Percentiles rank a stretch among this genome's conserved stretches.
These are phyloP conservation scores for Zygoascus flipseniorum DNA, from an alignment of 805 yeast species.

Conservation along the genomic window DNA sequence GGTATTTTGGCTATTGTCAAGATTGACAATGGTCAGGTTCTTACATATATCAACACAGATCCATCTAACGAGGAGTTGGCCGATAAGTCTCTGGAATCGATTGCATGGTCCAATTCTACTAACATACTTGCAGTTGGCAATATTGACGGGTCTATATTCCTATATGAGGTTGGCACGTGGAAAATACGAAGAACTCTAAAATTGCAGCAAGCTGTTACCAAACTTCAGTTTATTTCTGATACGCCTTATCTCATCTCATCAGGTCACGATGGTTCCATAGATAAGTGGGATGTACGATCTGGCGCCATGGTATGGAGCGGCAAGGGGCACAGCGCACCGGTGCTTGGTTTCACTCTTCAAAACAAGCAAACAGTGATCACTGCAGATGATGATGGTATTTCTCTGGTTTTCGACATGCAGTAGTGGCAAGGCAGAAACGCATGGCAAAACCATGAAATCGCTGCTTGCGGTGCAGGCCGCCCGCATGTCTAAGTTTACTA, in stretches of 20 bases:
- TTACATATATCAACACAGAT: slow-evolving; percentile 54
- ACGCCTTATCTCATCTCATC: slow-evolving; percentile 47
- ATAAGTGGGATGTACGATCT: slow-evolving; percentile 83
- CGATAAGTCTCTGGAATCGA: slow-evolving; percentile 62
- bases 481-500: too few relatives aligned
- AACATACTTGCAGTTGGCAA: slow-evolving; percentile 77
- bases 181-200: slow-evolving; percentile 63
- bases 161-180: slow-evolving; percentile 84
- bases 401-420: slow-evolving; percentile 51
- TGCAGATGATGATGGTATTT: slow-evolving; percentile 96
- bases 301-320: slow-evolving; percentile 72
- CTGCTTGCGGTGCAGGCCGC: too few relatives aligned
- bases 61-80: slow-evolving; percentile 36
- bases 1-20: slow-evolving; percentile 79
- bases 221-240: slow-evolving; percentile 49
- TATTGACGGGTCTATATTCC: slow-evolving; percentile 77
- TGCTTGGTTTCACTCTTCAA: slow-evolving; percentile 71
- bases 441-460: not conserved
- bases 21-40: slow-evolving; percentile 60
- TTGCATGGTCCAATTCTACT: slow-evolving; percentile 64
- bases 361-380: slow-evolving; percentile 66
- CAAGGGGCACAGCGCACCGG: slow-evolving; percentile 90
- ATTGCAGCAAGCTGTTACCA: slow-evolving; percentile 78
- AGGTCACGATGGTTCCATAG: slow-evolving; percentile 77
- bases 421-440: not conserved